Evolutionary conservation across 2,329 filamentous ascomycete species (phyloP).

Genomic region (Teratosphaeria viscida): DNA sequence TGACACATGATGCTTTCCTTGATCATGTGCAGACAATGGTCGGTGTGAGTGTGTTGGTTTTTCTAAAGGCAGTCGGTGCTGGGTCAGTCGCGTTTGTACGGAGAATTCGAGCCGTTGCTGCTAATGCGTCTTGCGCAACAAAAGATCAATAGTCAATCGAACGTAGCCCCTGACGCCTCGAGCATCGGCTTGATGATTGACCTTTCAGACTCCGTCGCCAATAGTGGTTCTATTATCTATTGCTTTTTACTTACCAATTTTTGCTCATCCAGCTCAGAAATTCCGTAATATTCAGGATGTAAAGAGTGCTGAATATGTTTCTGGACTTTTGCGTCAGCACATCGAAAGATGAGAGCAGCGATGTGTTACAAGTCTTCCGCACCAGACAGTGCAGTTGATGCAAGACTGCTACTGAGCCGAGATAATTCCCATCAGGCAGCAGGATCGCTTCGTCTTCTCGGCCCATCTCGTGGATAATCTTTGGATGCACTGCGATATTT

Average conservation of each 20-base stretch:
- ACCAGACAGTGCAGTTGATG: background rate
- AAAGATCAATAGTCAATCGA: too few relatives aligned
- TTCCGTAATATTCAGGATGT: background rate
- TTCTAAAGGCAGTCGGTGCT: background rate
- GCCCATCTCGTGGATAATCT: background rate
- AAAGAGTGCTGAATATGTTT: background rate
- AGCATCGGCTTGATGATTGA: too few relatives aligned
- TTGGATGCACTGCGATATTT: background rate
- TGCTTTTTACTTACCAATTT: too few relatives aligned
- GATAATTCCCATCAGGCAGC: background rate
- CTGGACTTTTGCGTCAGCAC: too few relatives aligned
- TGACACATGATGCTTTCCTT: background rate
- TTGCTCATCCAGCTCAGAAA: too few relatives aligned
- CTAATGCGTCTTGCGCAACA: too few relatives aligned
- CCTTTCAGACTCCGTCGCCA: too few relatives aligned
- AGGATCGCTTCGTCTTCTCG: background rate
- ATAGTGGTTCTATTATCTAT: too few relatives aligned
- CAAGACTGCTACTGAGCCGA: background rate
- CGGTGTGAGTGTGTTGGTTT: background rate
- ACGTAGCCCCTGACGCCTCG: too few relatives aligned
- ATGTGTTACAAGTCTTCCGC: too few relatives aligned
- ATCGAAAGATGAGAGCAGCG: too few relatives aligned
- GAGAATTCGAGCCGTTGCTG: background rate
- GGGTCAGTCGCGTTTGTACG: background rate
- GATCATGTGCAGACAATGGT: background rate